Base-by-base conservation (phyloP, 768 basidiomycete species). In the Dendrothele bispora region DNA sequence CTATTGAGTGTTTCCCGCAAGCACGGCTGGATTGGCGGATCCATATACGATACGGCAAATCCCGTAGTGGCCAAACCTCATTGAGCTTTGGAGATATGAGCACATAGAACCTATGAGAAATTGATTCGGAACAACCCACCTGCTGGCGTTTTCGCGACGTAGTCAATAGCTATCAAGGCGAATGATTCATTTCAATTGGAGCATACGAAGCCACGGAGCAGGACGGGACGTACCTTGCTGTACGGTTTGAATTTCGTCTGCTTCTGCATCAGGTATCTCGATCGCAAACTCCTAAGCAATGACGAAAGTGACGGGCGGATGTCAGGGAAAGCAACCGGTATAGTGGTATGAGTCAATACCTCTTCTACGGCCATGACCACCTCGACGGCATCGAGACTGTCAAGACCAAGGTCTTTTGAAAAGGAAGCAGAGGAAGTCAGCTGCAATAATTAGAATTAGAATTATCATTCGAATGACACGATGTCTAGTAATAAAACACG, bases 281-380 rank as follows among this genome's bases (percentile, higher is more conserved):
- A 99, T 95, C 24, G 82, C 78, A 65, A 99, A 99, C 62, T 98
- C 97, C 92, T 98, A 58, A 28, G 15, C 46, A 46, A 50, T 32
- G 32, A 32, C 46, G 50, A 46, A 17, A 35, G n/a, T n/a, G n/a
- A n/a, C n/a, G n/a, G 27, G 29, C 27, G 22, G 14, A 39, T 15
- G 22, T 3, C 15, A 7, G n/a, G 8, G 46, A 38, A 18, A n/a
- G n/a, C n/a, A n/a, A 47, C 27, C 24, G 30, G 47, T 34, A 47
- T 42, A 35, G 17, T 29, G 20, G 21, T 53, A 43, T 18, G 45
- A 24, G 36, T 62, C 20, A 26, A 38, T 56, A 83, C 87, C 82
- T 94, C 97, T 72, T 99, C 97, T 56, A 99, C 87, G 32, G 95
- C 93, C 94, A 99, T 97, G 59, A 98, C 91, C 22, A 98, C 94